phyloP scores from a whole-genome alignment of 2,329 filamentous ascomycete species.

The Fusarium caatingaense region DNA sequence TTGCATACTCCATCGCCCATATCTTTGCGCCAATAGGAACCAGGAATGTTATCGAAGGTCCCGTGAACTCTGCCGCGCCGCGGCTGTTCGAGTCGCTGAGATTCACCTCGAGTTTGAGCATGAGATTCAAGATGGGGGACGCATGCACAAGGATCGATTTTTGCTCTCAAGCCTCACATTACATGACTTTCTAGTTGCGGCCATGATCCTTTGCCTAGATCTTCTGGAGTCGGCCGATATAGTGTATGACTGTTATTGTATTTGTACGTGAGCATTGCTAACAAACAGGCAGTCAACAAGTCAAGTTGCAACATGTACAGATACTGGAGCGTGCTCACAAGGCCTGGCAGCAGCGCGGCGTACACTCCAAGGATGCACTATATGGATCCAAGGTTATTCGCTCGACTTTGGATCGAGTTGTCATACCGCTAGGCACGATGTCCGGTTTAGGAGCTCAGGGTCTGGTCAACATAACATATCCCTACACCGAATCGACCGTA shows the following conservation, averaged over 20 bases:
- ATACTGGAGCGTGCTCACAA: conserved; percentile 55
- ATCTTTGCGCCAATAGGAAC: conserved; percentile 55
- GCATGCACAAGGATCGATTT: conserved; percentile 63
- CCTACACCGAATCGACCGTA: conserved; percentile 4
- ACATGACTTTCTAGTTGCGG: conserved; percentile 68
- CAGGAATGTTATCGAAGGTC: conserved; percentile 55
- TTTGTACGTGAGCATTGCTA: background rate
- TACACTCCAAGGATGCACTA: conserved; percentile 55
- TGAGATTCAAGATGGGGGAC: conserved; percentile 60
- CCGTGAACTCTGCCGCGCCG: conserved; percentile 55
- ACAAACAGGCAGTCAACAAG: conserved; percentile 42
- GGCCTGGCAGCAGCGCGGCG: conserved; percentile 56
- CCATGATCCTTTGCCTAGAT: conserved; percentile 69
- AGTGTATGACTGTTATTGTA: conserved; percentile 45
- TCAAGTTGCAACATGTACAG: conserved; percentile 51
- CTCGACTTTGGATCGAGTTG: conserved; percentile 56
- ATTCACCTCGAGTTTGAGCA: conserved; percentile 61
- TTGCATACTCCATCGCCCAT: conserved; percentile 63
- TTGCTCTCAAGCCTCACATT: conserved; percentile 65
- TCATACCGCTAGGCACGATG: conserved; percentile 21
- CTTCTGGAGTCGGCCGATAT: conserved; percentile 55
- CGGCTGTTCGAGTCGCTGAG: conserved; percentile 58
- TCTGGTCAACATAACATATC: background rate
- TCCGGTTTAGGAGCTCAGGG: conserved; percentile 9
- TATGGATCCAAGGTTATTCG: conserved; percentile 58